A percentile compares a stretch with the other conserved stretches of the same genome.
Conservation (phyloP, 768 basidiomycete species). For the Lentinula aciculospora region DNA sequence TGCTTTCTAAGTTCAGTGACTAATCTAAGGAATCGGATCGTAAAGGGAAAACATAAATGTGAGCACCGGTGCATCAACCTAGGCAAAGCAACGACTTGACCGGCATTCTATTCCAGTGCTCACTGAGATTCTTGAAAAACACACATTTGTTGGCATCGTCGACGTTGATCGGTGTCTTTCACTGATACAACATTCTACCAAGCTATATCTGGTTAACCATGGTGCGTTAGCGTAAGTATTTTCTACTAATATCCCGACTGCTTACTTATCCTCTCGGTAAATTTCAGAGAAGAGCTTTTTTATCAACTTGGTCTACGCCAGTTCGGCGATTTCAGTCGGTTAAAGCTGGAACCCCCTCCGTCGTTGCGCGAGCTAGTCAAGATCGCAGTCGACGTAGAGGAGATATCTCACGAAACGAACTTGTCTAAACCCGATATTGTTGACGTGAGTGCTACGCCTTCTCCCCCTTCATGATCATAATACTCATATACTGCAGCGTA, state of each 20-base stretch:
- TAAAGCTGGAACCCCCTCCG: slow-evolving; percentile 83
- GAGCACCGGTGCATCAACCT: slow-evolving; percentile 16
- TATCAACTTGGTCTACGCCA: slow-evolving; percentile 91
- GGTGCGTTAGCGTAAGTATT: slow-evolving; percentile 69
- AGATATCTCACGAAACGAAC: slow-evolving; percentile 41
- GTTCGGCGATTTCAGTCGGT: slow-evolving; percentile 74
- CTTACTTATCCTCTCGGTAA: neutral
- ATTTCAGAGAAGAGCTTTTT: slow-evolving; percentile 80
- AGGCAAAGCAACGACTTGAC: neutral
- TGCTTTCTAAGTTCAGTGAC: slow-evolving; percentile 75
- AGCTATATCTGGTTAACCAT: slow-evolving; percentile 88
- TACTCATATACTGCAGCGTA: slow-evolving; percentile 40
- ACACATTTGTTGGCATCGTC: slow-evolving; percentile 90
- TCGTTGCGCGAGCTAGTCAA: slow-evolving; percentile 62
- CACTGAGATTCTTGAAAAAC: slow-evolving; percentile 77
- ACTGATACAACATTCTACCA: slow-evolving; percentile 81
- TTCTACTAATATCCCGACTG: neutral
- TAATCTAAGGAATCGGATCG: slow-evolving; percentile 52
- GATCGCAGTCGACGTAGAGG: slow-evolving; percentile 73
- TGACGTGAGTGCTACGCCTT: slow-evolving; percentile 42
- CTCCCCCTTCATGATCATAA: neutral
- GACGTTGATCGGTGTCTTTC: slow-evolving; percentile 71
- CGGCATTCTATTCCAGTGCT: slow-evolving; percentile 45
- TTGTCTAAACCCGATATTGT: slow-evolving; percentile 60
- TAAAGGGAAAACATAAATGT: slow-evolving; percentile 69